Evolutionary conservation across 305 asterid genomes (phyloP).

Genomic region (Fraxinus baroniana): DNA sequence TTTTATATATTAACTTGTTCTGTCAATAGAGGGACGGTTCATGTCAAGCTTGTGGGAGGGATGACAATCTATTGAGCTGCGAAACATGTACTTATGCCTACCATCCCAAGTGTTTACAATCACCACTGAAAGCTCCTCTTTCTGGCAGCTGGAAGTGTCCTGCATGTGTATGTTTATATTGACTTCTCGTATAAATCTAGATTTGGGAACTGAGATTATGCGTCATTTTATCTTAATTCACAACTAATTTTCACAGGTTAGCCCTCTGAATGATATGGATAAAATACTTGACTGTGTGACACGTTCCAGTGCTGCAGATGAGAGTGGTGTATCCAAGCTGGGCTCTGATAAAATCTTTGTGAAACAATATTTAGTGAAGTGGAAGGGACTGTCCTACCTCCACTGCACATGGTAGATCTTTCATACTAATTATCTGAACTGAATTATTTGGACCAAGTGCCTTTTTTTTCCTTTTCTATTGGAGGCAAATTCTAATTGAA

Average conservation of each 20-base stretch:
- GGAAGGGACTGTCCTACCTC: slow-evolving; percentile 93
- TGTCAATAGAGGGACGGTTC: slow-evolving; percentile 63
- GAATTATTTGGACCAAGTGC: slow-evolving; percentile 5
- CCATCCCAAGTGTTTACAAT: slow-evolving; percentile 83
- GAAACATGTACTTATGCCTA: slow-evolving; percentile 78
- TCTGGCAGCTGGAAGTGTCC: slow-evolving; percentile 90
- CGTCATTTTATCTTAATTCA: slow-evolving; percentile 12
- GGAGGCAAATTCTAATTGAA: slow-evolving; percentile 2
- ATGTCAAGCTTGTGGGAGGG: slow-evolving; percentile 81
- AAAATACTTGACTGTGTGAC: slow-evolving; percentile 82
- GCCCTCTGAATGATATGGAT: slow-evolving; percentile 77
- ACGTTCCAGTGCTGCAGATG: slow-evolving; percentile 72
- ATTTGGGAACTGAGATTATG: slow-evolving; percentile 14
- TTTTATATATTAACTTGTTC: neutral
- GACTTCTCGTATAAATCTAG: slow-evolving; percentile 13
- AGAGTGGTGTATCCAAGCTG: slow-evolving; percentile 55
- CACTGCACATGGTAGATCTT: slow-evolving; percentile 80
- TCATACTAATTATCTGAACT: slow-evolving; percentile 21
- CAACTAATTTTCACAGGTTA: slow-evolving; percentile 54
- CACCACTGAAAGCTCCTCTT: slow-evolving; percentile 57
- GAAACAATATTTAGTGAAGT: slow-evolving; percentile 90
- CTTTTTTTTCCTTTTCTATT: neutral
- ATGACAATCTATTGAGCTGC: slow-evolving; percentile 61
- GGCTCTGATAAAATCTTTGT: slow-evolving; percentile 74
- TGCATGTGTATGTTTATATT: slow-evolving; percentile 71